Conservation (phyloP, 83 land plant genomes). For the Diphasiastrum complanatum region DNA sequence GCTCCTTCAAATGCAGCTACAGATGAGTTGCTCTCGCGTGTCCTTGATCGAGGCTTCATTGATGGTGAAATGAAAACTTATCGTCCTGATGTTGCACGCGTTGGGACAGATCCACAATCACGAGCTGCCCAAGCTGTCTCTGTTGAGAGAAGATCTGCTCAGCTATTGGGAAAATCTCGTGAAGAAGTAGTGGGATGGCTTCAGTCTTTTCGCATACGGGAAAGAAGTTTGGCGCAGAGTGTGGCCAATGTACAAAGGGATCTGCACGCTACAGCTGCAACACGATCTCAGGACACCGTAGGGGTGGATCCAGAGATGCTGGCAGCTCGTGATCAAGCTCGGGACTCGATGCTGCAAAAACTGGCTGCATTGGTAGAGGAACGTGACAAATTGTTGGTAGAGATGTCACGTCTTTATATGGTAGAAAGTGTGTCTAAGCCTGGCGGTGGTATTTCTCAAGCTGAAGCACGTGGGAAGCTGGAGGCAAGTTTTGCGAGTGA, state of each 20-base stretch:
- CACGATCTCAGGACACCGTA: conserved; percentile 73
- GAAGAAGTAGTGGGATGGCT: conserved; percentile 63
- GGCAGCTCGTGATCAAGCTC: conserved; percentile 73
- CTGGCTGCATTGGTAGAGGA: conserved; percentile 87
- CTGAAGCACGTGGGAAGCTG: conserved; percentile 80
- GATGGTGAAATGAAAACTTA: conserved; percentile 99
- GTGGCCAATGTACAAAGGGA: conserved; percentile 69
- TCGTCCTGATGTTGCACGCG: conserved; percentile 96
- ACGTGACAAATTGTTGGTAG: conserved; percentile 86
- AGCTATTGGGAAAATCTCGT: conserved; percentile 59
- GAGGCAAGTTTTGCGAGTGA: conserved; percentile 99
- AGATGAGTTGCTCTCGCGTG: conserved; percentile 91
- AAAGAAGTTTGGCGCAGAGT: conserved; percentile 54
- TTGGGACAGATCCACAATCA: conserved; percentile 86
- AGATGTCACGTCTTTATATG: conserved; percentile 82
- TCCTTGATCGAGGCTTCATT: conserved; percentile 94
- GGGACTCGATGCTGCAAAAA: conserved; percentile 74
- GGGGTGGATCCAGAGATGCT: conserved; percentile 93
- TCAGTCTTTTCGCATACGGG: conserved; percentile 57
- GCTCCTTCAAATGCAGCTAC: conserved; percentile 99
- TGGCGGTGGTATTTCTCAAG: conserved; percentile 53
- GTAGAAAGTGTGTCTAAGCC: conserved; percentile 64
- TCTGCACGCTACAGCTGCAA: conserved; percentile 62
- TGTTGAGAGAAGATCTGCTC: conserved; percentile 90
- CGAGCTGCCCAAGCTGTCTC: conserved; percentile 99